Evolutionary conservation across 768 basidiomycete species (phyloP), one percentile per base, ranked within the genome.

Genomic region (Fibroporia radiculosa): DNA sequence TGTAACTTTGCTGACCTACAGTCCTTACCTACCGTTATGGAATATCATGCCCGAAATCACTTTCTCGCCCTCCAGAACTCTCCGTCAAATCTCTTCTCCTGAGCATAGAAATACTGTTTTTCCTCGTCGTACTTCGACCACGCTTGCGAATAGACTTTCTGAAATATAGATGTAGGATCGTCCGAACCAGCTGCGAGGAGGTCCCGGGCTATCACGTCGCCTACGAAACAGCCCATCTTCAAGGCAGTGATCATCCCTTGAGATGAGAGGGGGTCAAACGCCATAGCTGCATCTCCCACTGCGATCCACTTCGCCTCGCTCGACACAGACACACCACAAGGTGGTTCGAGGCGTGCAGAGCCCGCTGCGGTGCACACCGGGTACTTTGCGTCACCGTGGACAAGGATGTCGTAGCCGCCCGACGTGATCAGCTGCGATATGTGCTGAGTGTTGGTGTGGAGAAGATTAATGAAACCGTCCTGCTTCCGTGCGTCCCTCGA

Each of bases 241-340:
- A 68, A 50, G 0, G 64, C 60, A 10, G 66, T 66, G 40, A 66
- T 64, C 50, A 68, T 66, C 14, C 66, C 66, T 44, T 66, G 66
- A 11, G 66, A 66, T 7, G 66, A 68, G 6, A 68, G 59, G 6
- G 66, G 66, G 44, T 68, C 66, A 47, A 66, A 68, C 24, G 66
- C 62, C 51, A 65, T 52, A 3, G 66, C 65, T 14, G 66, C 64
- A 48, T 68, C 64, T 2, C 66, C 66, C n/a, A 66, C 64, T 22
- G 65, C 60, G 34, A 53, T 51, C 63, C 64, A 67, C 19, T 48
- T 46, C 34, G 47, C 40, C 23, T 32, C 52, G 19, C n/a, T 8
- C 29, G 29, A 8, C 29, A 31, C 10, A 8, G 10, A n/a, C 13
- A 44, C 42, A 24, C 50, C 46, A 32, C 56, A 56, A 3, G 57